phyloP scores from a whole-genome alignment of 2,329 filamentous ascomycete genomes.

The Colletotrichum abscissum region DNA sequence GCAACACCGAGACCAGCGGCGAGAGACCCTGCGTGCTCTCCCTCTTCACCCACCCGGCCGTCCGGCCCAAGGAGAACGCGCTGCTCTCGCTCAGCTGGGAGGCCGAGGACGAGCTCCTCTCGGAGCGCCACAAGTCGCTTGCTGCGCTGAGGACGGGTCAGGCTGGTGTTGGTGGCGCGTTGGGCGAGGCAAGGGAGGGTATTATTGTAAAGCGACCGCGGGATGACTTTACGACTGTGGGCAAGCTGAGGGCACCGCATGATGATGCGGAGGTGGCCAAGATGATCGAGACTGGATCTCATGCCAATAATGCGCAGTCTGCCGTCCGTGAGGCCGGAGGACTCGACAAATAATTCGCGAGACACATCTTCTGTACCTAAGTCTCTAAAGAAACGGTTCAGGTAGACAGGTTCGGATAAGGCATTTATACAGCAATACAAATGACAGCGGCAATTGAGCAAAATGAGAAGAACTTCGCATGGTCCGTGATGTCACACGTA shows the following conservation, averaged over 20 bases:
- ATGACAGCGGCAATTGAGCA: not conserved
- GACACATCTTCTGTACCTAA: not conserved
- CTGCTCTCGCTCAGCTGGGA: not conserved
- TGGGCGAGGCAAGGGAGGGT: not conserved
- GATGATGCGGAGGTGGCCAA: not conserved
- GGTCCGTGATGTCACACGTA: not conserved
- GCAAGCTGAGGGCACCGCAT: not conserved
- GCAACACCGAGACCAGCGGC: not conserved
- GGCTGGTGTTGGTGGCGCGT: not conserved
- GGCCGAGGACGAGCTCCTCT: not conserved
- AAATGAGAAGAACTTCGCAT: not conserved
- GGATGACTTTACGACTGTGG: not conserved
- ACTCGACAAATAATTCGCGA: not conserved
- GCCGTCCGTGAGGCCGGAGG: not conserved
- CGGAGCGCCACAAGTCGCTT: not conserved
- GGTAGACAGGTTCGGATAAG: not conserved
- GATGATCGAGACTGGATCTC: not conserved
- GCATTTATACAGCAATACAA: not conserved
- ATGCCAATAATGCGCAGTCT: not conserved
- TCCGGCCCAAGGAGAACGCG: not conserved
- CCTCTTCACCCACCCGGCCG: constrained; percentile 6
- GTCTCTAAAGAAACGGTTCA: not conserved
- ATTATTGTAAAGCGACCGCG: not conserved
- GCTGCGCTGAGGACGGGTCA: not conserved
- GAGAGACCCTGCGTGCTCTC: not conserved